Conservation (phyloP, 345 rosid species). For the Boechera divaricarpa region DNA sequence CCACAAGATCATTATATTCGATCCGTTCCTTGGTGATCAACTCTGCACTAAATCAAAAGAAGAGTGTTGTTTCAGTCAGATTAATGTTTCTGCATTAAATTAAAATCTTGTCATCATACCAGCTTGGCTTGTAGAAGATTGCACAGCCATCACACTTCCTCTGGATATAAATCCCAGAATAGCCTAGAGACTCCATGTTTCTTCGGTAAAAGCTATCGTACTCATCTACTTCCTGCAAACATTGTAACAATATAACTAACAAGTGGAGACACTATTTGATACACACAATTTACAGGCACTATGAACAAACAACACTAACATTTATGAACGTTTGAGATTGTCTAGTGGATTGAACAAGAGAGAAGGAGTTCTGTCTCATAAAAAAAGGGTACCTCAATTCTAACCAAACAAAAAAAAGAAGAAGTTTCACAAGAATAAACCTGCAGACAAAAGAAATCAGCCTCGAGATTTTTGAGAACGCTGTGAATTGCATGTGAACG, state of each 20-base stretch:
- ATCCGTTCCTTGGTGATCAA: constrained; percentile 72
- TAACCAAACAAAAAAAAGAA: not conserved
- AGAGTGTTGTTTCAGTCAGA: constrained; percentile 24
- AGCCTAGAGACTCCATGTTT: constrained; percentile 68
- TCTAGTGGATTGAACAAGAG: constrained; percentile 5
- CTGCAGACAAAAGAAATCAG: constrained; percentile 91
- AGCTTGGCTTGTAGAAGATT: constrained; percentile 71
- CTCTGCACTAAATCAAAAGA: constrained; percentile 70
- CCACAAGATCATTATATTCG: constrained; percentile 90
- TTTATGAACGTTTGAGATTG: not conserved
- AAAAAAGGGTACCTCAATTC: not conserved
- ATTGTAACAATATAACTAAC: constrained; percentile 36
- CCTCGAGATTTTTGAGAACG: constrained; percentile 60
- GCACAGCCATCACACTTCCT: constrained; percentile 94
- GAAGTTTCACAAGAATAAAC: constrained; percentile 37
- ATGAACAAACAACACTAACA: constrained; percentile 12
- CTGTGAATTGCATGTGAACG: constrained; percentile 77
- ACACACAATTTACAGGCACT: not conserved
- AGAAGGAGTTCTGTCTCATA: not conserved
- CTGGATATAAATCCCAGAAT: constrained; percentile 75
- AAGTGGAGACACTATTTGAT: not conserved
- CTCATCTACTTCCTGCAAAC: constrained; percentile 84
- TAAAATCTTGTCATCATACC: constrained; percentile 52
- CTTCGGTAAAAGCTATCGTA: constrained; percentile 74
- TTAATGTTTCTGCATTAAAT: constrained; percentile 13